Base-by-base conservation (phyloP, 306 rosid genomes). In the Rosa multiflora region DNA sequence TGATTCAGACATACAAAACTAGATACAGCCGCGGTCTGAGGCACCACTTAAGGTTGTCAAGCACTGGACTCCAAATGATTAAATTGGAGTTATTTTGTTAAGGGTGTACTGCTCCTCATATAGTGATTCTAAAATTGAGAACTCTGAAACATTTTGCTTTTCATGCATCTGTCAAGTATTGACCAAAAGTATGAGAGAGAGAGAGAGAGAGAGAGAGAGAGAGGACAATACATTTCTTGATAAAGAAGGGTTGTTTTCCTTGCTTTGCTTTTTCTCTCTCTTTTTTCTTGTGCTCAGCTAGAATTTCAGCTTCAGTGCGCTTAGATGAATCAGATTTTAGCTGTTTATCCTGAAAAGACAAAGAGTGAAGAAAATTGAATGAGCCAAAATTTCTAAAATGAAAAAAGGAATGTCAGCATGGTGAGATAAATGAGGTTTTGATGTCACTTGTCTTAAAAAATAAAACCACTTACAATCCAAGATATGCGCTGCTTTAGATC, bases 211-310 rank as follows among this genome's bases (percentile, higher is more conserved):
- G 26, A 23, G 26, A 23, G 26, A 43, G 70, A 10, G 51, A 23
- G 44, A 82, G 23, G 47, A 64, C 10, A 13, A 69, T 85, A 92
- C 98, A 91, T 78, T 92, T 88, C 83, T 91, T 92, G 53, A 92
- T 85, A 90, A 88, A 95, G 80, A 88, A 95, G 39, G 98, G 99
- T 23, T 84, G 91, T 82, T 95, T 94, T 70, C 98, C 98, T 77
- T 85, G 88, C 84, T 92, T 92, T 48, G 91, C 82, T 55, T 97
- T 94, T 88, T 87, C 95, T 61, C 78, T 87, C 87, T 92, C 96
- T 82, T 85, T 91, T 87, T 87, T 92, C 88, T 91, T 95, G 88
- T 92, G 98, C 63, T 83, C 82, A 14, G 91, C 78, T 79, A 92
- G 77, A 86, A 95, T 88, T 80, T 71, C 75, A 62, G 83, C 78